Evolutionary conservation across 2,329 filamentous ascomycete species (phyloP).

Genomic region (Coniochaeta hoffmannii): DNA sequence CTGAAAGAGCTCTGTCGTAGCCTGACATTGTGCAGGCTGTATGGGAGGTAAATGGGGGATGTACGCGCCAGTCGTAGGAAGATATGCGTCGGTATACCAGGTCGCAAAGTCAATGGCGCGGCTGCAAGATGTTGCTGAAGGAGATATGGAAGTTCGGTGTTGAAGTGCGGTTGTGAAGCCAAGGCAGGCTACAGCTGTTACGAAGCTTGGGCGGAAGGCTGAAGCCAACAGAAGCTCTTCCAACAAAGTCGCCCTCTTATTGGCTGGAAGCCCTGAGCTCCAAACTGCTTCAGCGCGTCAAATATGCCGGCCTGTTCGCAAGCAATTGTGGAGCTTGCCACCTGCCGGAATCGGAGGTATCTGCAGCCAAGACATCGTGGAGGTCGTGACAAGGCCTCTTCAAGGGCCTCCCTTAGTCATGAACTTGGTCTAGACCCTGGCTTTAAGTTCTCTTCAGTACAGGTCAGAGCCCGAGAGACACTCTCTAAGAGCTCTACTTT

Average conservation of each 20-base stretch:
- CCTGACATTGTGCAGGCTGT: constrained; percentile 67
- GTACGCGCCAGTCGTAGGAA: background rate
- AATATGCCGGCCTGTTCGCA: background rate
- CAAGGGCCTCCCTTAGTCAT: background rate
- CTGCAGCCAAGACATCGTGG: background rate
- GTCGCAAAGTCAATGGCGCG: background rate
- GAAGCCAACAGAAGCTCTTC: background rate
- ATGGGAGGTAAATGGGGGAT: background rate
- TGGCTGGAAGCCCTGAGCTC: constrained; percentile 4
- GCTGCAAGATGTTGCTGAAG: background rate
- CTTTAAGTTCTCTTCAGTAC: background rate
- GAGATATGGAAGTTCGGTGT: background rate
- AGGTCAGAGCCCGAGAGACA: background rate
- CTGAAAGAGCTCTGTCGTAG: constrained; percentile 98
- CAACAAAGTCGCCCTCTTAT: constrained; percentile 4
- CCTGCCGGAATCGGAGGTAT: background rate
- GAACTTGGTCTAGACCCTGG: background rate
- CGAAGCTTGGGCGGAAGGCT: constrained; percentile 12
- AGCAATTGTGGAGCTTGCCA: background rate
- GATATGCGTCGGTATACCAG: background rate
- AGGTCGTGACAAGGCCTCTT: background rate
- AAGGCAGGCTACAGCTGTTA: constrained; percentile 16
- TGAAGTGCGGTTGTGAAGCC: background rate
- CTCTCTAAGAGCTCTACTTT: background rate
- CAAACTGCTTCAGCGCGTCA: background rate